phyloP scores from a whole-genome alignment of 2,329 filamentous ascomycete species.

The Exophiala sideris region DNA sequence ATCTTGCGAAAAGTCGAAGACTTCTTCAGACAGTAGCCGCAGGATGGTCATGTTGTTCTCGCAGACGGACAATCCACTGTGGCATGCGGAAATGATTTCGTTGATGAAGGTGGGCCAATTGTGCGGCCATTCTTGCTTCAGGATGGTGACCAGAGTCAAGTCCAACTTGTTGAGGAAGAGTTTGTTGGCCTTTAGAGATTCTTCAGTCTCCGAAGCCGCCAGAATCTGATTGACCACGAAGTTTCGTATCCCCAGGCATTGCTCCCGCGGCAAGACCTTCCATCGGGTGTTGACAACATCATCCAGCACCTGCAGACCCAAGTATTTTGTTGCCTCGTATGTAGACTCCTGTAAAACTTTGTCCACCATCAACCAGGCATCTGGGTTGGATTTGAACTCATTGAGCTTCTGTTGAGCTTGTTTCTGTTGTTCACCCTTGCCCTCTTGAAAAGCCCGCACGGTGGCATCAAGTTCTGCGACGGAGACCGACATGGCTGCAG shows the following conservation, averaged over 20 bases:
- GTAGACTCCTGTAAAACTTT: conserved; percentile 91
- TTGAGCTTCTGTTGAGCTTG: conserved; percentile 47
- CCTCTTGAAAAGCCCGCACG: conserved; percentile 96
- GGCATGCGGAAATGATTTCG: conserved; percentile 95
- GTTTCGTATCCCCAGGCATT: conserved; percentile 97
- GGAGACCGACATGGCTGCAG: conserved; percentile 57
- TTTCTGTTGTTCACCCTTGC: conserved; percentile 72
- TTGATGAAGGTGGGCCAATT: conserved; percentile 99
- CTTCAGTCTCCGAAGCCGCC: conserved; percentile 84
- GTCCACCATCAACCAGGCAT: conserved; percentile 96
- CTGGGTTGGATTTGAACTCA: conserved; percentile 92
- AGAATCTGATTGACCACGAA: conserved; percentile 99
- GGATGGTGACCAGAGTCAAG: conserved; percentile 89
- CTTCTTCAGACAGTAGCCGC: conserved; percentile 90
- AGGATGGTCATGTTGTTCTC: conserved; percentile 99
- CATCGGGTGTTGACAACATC: conserved; percentile 98
- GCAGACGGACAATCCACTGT: conserved; percentile 93
- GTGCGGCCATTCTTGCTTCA: conserved; percentile 99
- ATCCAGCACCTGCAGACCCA: conserved; percentile 94
- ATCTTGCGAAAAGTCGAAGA: conserved; percentile 97
- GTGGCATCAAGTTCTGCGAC: conserved; percentile 95
- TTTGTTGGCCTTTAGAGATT: conserved; percentile 76
- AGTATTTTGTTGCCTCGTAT: conserved; percentile 95
- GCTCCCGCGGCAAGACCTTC: conserved; percentile 94
- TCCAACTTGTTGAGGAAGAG: conserved; percentile 98